These are phyloP conservation scores for Backusella luteola DNA, from an alignment of 192 early-diverging fungal genomes.

Conservation along the genomic window DNA sequence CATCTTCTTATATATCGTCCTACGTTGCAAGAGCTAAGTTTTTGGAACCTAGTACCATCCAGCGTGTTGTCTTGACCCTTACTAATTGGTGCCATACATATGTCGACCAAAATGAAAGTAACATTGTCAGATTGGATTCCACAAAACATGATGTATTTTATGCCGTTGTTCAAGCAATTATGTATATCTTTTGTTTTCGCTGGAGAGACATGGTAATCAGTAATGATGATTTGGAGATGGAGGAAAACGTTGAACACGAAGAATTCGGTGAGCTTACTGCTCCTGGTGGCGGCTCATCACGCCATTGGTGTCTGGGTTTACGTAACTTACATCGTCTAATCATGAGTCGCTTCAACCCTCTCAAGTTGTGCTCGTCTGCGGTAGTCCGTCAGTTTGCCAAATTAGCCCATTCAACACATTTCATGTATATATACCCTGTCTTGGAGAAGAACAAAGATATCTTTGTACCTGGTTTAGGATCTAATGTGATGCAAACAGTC, in stretches of 20 bases:
- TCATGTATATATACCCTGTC: conserved; percentile 84
- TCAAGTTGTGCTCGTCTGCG: conserved; percentile 72
- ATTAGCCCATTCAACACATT: conserved; percentile 72
- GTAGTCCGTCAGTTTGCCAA: conserved; percentile 85
- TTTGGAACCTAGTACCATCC: conserved; percentile 57
- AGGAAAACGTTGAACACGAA: conserved; percentile 14
- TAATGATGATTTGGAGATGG: conserved; percentile 27
- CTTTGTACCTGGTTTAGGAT: conserved; percentile 26
- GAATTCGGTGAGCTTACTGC: conserved; percentile 10
- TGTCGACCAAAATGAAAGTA: conserved; percentile 63
- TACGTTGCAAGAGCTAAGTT: conserved; percentile 87
- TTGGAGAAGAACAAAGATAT: conserved; percentile 63
- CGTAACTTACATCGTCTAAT: conserved; percentile 71
- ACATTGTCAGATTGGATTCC: conserved; percentile 42
- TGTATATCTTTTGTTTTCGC: conserved; percentile 95
- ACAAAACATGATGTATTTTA: conserved; percentile 81
- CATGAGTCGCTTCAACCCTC: conserved; percentile 72
- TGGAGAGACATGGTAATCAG: conserved; percentile 73
- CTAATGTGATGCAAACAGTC: conserved; percentile 30
- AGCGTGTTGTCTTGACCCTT: conserved; percentile 63
- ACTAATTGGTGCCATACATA: conserved; percentile 64
- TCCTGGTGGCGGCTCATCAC: conserved; percentile 6
- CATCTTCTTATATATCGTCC: conserved; percentile 81
- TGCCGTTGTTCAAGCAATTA: conserved; percentile 77
- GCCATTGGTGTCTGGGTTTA: conserved; percentile 61